Conservation (phyloP, 116 monocot genomes). For the Zostera marina region DNA sequence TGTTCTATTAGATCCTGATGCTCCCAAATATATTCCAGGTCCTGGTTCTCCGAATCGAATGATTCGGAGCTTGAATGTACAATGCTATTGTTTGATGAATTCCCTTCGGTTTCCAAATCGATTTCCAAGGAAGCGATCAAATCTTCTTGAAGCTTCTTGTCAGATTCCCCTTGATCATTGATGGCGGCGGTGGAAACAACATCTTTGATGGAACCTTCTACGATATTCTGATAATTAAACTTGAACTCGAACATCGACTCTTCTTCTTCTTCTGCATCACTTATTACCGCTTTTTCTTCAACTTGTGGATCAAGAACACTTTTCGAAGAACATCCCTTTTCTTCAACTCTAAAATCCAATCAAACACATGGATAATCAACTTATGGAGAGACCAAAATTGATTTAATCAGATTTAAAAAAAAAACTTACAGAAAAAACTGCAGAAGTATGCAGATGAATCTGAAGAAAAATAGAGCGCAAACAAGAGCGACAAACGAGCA, state of each 20-base stretch:
- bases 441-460: neutral
- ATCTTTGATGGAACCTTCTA: neutral
- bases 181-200: constrained; percentile 15
- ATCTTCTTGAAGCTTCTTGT: no score
- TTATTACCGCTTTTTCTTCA: neutral
- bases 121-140: no score
- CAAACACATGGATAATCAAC: no score
- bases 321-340: neutral
- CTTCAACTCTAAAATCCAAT: neutral
- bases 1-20: constrained; percentile 75
- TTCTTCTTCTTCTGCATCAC: neutral
- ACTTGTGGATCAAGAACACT: neutral
- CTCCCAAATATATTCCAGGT: constrained; percentile 72
- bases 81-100: neutral
- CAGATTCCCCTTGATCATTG: no score
- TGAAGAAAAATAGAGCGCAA: neutral
- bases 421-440: neutral
- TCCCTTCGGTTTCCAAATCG: constrained; percentile 28
- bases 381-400: no score
- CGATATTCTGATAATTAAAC: constrained; percentile 1
- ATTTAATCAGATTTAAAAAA: no score
- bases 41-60: constrained; percentile 7
- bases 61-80: neutral
- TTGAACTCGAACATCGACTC: constrained; percentile 11
- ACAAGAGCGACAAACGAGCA: constrained; percentile 1